Percentiles rank a stretch among this genome's conserved stretches.
phyloP scores from a whole-genome alignment of 2,329 filamentous ascomycete genomes.

The Arthrobotrys conoides region DNA sequence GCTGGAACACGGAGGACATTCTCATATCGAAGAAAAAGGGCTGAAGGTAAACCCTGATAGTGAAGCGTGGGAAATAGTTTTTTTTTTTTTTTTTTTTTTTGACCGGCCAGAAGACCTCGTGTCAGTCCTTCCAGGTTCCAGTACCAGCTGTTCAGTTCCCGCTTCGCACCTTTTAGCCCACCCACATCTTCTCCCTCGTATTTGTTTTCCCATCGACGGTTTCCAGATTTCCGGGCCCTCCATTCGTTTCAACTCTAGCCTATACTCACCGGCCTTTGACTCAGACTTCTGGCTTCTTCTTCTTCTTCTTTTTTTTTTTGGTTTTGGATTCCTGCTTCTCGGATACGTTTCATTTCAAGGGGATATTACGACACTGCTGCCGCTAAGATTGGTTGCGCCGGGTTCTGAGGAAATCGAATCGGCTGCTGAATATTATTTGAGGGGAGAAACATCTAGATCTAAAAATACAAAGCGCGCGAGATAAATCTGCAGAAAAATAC shows the following conservation, averaged over 20 bases:
- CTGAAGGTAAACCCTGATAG: slow-evolving; percentile 42
- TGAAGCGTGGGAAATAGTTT: slow-evolving; percentile 35
- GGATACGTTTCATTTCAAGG: slow-evolving; percentile 36
- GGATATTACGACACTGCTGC: slow-evolving; percentile 37
- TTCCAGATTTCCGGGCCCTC: slow-evolving; percentile 19
- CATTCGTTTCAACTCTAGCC: slow-evolving; percentile 32
- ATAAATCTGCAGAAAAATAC: slow-evolving; percentile 14
- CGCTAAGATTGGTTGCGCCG: slow-evolving; percentile 39
- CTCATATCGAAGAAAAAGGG: slow-evolving; percentile 25
- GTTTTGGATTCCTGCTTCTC: slow-evolving; percentile 34
- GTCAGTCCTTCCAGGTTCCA: slow-evolving; percentile 46
- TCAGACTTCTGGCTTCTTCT: slow-evolving; percentile 26
- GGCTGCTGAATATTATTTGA: slow-evolving; percentile 8
- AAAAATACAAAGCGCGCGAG: slow-evolving; percentile 30
- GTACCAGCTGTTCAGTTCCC: slow-evolving; percentile 47
- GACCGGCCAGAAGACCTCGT: slow-evolving; percentile 48
- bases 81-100: slow-evolving; percentile 20
- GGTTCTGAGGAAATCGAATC: slow-evolving; percentile 31
- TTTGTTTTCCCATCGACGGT: slow-evolving; percentile 12
- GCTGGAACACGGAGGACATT: slow-evolving; percentile 43
- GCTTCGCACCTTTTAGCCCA: slow-evolving; percentile 49
- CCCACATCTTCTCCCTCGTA: slow-evolving; percentile 32
- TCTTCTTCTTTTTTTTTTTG: background rate
- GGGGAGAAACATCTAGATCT: slow-evolving; percentile 18
- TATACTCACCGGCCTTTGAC: slow-evolving; percentile 18